Evolutionary conservation across 495 filamentous ascomycete genomes (phyloP).

Genomic region (Schizothecium vesticola): DNA sequence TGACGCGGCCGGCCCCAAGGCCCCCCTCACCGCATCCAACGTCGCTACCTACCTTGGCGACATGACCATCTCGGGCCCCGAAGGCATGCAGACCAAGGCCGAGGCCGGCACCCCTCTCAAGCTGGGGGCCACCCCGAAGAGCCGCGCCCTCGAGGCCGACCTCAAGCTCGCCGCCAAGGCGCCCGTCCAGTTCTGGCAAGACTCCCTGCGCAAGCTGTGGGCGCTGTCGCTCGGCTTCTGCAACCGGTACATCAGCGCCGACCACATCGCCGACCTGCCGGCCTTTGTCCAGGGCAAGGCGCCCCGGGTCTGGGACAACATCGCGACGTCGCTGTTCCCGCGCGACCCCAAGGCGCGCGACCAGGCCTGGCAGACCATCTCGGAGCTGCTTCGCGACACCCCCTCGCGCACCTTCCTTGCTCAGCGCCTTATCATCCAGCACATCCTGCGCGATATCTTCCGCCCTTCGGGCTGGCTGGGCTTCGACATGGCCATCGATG

Average conservation of each 20-base stretch:
- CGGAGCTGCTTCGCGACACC: slow-evolving; percentile 23
- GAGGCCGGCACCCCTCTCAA: not conserved
- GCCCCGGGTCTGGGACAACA: slow-evolving; percentile 22
- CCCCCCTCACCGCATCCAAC: not conserved
- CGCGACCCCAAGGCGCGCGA: slow-evolving; percentile 10
- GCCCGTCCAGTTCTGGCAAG: slow-evolving; percentile 2
- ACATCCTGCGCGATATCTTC: slow-evolving; percentile 26
- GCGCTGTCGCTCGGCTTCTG: slow-evolving; percentile 22
- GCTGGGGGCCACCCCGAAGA: not conserved
- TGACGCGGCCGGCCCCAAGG: not conserved
- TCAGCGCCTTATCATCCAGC: slow-evolving; percentile 27
- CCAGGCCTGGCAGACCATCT: slow-evolving; percentile 13
- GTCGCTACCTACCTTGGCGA: not conserved
- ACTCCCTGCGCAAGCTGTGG: slow-evolving; percentile 18
- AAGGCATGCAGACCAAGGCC: not conserved
- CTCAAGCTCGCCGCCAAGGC: not conserved
- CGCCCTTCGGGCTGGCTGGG: slow-evolving; percentile 19
- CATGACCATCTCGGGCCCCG: not conserved
- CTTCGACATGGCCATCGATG: slow-evolving; percentile 15
- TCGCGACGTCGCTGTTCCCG: slow-evolving; percentile 19
- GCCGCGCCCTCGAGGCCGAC: not conserved
- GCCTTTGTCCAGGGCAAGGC: slow-evolving; percentile 11
- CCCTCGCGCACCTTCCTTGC: slow-evolving; percentile 24
- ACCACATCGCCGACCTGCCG: slow-evolving; percentile 16
- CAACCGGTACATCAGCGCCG: slow-evolving; percentile 9